Evolutionary conservation across 2,329 filamentous ascomycete species (phyloP).

Genomic region (Hymenoscyphus fructigenus): DNA sequence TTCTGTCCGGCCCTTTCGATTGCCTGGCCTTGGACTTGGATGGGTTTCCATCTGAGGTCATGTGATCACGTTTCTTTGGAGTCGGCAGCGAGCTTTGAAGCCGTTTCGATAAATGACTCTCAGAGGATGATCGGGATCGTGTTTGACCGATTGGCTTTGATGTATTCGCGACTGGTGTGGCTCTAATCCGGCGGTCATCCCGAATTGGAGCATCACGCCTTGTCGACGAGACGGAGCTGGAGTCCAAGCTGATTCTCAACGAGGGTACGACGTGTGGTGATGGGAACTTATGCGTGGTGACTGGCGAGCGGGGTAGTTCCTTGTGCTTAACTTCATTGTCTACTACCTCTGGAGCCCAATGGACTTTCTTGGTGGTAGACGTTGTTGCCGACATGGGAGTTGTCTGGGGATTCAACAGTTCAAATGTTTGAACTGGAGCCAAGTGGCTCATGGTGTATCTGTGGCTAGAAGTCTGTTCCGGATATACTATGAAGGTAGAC

Average conservation of each 20-base stretch:
- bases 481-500: not conserved
- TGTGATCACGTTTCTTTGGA: constrained; percentile 1
- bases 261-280: not conserved
- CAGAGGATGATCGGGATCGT: not conserved
- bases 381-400: not conserved
- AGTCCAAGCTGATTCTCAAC: not conserved
- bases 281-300: not conserved
- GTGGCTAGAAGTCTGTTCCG: not conserved
- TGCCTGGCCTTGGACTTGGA: not conserved
- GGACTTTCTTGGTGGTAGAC: constrained; percentile 18
- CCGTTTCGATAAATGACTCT: not conserved
- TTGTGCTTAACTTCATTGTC: constrained; percentile 17
- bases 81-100: not conserved
- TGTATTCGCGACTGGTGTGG: constrained; percentile 10
- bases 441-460: not conserved
- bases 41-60: not conserved
- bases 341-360: constrained; percentile 22
- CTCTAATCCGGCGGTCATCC: not conserved
- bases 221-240: not conserved
- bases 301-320: not conserved
- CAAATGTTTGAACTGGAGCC: not conserved
- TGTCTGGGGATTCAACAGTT: not conserved
- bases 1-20: not conserved
- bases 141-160: constrained; percentile 7
- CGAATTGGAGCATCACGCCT: not conserved